Evolutionary conservation across 169 alveolate genomes (phyloP).

Genomic region (Fabrea salina): DNA sequence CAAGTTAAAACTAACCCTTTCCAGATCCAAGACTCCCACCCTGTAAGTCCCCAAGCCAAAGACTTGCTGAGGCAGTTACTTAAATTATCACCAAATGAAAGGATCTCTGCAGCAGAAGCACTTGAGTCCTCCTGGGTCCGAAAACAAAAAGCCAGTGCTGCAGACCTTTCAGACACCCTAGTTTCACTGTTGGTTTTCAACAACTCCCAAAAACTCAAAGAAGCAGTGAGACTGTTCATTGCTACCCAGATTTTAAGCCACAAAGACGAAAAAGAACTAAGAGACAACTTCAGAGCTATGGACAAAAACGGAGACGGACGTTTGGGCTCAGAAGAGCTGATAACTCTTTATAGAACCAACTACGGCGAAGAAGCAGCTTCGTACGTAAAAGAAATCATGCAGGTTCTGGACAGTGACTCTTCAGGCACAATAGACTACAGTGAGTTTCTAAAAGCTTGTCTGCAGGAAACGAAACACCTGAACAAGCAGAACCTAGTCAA

Average conservation of each 20-base stretch:
- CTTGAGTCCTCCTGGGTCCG: not conserved
- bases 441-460: not conserved
- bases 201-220: not conserved
- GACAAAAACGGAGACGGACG: not conserved
- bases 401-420: not conserved
- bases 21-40: not conserved
- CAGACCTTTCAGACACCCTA: not conserved
- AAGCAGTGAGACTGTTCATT: not conserved
- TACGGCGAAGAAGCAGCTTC: not conserved
- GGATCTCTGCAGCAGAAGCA: not conserved
- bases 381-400: not conserved
- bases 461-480: not conserved
- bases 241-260: not conserved
- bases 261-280: not conserved
- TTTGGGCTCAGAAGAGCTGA: not conserved
- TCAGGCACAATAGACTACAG: not conserved
- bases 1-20: not conserved
- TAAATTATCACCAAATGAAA: not conserved
- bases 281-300: not conserved
- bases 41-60: not conserved
- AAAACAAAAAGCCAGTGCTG: not conserved
- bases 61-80: not conserved
- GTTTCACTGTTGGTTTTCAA: not conserved
- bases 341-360: not conserved
- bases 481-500: not conserved